Evolutionary conservation across 805 yeast species (phyloP), one percentile per base, ranked within the genome.

Genomic region (Lipomyces yamanashiensis): DNA sequence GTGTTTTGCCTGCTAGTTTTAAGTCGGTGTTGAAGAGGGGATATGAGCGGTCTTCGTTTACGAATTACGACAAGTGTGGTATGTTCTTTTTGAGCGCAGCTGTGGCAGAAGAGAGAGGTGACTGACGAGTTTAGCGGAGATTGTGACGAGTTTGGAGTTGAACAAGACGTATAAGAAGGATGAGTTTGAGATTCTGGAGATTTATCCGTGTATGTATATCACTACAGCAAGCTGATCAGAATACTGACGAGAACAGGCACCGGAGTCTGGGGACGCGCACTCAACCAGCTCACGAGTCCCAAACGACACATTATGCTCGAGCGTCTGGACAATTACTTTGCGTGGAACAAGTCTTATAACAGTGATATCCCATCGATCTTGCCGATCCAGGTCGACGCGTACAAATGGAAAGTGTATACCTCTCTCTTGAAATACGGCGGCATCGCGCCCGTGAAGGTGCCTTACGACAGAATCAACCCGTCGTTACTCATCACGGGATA

Each of bases 281-380:
- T 92, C n/a, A 80, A 89, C 73, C 80, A 85, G 59, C 78, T 78
- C 37, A 75, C 88, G 13, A 75, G 81, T 45, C 97, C 97, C 0
- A 74, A 76, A 40, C 84, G 81, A 34, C 92, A 92, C 71, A 69
- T 88, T 0, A 66, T 90, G 3, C 76, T 90, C 74, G 95, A 89
- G 64, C 76, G 81, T 7, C 78, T 84, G 49, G 71, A 73, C 4
- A 67, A 73, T 6, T 79, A 75, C 58, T 58, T 62, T 40, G 61
- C 64, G 41, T 70, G 69, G 53, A 61, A 74, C 39, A 44, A 57
- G 45, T 23, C 54, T 28, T 57, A 61, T 62, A 43, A 68, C 60
- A n/a, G 49, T 5, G 61, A 54, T 37, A 23, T 64, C 13, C 47
- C 56, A 54, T 9, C 43, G 64, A 8, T 60, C 66, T n/a, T 59